Base-by-base conservation (phyloP, 208 protist genomes). In the Leishmania arabica region DNA sequence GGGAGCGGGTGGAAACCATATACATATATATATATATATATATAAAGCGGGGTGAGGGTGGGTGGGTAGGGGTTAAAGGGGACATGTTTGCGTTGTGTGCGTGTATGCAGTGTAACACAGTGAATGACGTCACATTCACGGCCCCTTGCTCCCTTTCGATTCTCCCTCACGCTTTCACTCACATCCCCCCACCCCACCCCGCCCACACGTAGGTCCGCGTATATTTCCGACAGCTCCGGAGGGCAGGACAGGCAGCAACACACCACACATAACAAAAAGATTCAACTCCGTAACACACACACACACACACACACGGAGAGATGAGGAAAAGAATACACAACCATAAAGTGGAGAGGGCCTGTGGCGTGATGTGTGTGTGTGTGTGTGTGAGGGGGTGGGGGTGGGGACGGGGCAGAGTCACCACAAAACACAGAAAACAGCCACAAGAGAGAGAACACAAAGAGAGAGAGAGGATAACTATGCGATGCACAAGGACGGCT, bases 401-500 rank as follows among this genome's bases (percentile, higher is more conserved):
- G 40, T 11, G 11, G 15, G 19, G 51, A 15, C 3, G 51, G 51
- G 51, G 17, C 70, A 75, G 9, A 34, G n/a, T 42, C 24, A 75
- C 45, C 40, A 40, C 37, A 58, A 49, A 27, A 75, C 70, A 75
- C 11, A 13, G 69, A 27, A 27, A 54, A 37, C 9, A 34, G 11
- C 21, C 45, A 3, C 70, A 58, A 75, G 11, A 9, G 45, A 58
- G 27, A 73, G 37, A 19, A 51, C 9, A 34, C 40, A 51, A 0
- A 34, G 0, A 24, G 3, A 24, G 70, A 58, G n/a, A 45, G n/a
- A 31, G 27, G n/a, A 56, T 54, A 54, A 58, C 70, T 58, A 75
- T 75, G 70, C 70, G 54, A 58, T 75, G 47, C 24, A 75, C 70
- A 75, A 58, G 70, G 17, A 47, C 68, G 40, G 17, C 68, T 72